Percentiles rank a stretch among this genome's conserved stretches.
Conservation (phyloP, 345 rosid species). For the Physaria fendleri region DNA sequence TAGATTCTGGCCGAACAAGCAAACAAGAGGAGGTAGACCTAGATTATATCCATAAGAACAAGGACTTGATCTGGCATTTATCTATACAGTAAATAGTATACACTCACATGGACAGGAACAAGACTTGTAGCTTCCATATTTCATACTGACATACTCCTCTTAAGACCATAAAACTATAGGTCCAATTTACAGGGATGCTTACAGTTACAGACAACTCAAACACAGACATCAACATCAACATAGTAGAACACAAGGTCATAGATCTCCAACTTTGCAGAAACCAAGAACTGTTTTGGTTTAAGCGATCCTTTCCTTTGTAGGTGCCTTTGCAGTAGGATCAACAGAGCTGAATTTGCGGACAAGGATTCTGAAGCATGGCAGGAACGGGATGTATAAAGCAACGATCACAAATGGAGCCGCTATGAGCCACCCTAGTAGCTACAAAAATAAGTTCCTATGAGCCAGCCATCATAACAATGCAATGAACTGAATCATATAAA, state of each 20-base stretch:
- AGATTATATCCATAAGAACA: background rate
- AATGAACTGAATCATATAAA: background rate
- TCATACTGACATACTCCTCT: background rate
- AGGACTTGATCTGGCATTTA: background rate
- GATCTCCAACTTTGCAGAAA: background rate
- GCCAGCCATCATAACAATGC: too few relatives aligned
- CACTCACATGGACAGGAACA: background rate
- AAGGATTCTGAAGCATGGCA: slow-evolving; percentile 28
- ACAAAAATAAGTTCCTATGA: background rate
- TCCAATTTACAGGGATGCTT: background rate
- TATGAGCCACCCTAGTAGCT: slow-evolving; percentile 32
- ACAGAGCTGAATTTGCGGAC: slow-evolving; percentile 22
- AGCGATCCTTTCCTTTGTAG: slow-evolving; percentile 16
- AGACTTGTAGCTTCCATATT: background rate
- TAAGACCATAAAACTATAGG: background rate
- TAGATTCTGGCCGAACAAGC: slow-evolving; percentile 9
- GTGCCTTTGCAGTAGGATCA: background rate
- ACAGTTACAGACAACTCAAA: background rate
- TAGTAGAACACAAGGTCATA: slow-evolving; percentile 1
- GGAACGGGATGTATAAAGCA: slow-evolving; percentile 23
- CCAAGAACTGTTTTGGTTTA: background rate
- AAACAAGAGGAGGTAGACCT: background rate
- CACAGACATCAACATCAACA: background rate
- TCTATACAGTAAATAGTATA: background rate
- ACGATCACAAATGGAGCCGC: slow-evolving; percentile 25